These are phyloP conservation scores for Chloris gayana DNA, from an alignment of 176 grass and related monocot species.

Conservation along the genomic window DNA sequence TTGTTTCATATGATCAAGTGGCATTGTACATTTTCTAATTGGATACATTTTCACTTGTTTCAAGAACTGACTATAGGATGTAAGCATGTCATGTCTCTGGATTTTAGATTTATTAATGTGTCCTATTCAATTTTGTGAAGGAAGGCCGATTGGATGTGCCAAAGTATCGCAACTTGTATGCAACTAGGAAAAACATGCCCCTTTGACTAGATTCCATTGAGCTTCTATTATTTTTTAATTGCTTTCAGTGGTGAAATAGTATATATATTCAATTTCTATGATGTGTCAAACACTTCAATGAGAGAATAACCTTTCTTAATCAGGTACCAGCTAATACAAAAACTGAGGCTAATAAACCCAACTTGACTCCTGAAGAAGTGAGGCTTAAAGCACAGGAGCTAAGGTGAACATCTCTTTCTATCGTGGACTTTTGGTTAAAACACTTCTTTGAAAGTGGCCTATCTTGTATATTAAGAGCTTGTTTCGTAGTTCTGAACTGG, in stretches of 20 bases:
- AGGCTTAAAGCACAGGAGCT: slow-evolving; percentile 93
- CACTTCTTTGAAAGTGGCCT: not conserved
- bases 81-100: not conserved
- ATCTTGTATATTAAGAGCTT: not conserved
- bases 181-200: not conserved
- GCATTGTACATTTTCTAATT: not conserved
- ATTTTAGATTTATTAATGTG: not conserved
- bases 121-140: not conserved
- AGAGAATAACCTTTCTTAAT: not conserved
- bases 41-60: too few species aligned
- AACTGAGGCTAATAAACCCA: slow-evolving; percentile 56
- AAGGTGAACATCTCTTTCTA: slow-evolving; percentile 55
- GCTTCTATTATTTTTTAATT: slow-evolving; percentile 23
- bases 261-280: not conserved
- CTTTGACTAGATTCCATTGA: not conserved
- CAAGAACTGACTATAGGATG: not conserved
- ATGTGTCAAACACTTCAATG: not conserved
- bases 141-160: not conserved
- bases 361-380: slow-evolving; percentile 83
- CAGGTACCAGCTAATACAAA: slow-evolving; percentile 58
- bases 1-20: not conserved
- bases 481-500: slow-evolving; percentile 5
- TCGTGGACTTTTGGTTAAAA: not conserved
- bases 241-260: not conserved
- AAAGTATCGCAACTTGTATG: not conserved